Percentiles rank a stretch among this genome's conserved stretches.
Evolutionary conservation across 2,329 filamentous ascomycete genomes (phyloP).

Genomic region (Xylariaceae sp.): DNA sequence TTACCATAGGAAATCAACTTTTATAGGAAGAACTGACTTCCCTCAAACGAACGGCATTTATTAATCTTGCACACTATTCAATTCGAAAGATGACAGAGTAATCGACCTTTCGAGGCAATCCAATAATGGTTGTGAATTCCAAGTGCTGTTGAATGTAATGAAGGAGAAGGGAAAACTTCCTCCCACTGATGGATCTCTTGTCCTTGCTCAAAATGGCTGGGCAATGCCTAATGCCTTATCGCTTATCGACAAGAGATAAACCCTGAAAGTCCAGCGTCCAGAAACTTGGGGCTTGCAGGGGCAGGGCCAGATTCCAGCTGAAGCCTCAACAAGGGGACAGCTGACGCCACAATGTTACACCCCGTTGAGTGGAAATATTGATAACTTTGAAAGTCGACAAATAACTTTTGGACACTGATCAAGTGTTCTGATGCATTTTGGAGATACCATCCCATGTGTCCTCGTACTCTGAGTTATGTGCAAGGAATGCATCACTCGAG

Average conservation of each 20-base stretch:
- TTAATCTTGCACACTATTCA: constrained; percentile 32
- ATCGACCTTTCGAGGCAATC: constrained; percentile 26
- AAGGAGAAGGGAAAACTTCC: constrained; percentile 15
- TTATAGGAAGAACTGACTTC: constrained; percentile 26
- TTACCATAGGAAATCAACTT: constrained; percentile 35
- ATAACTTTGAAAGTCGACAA: too few relatives aligned
- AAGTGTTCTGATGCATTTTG: too few relatives aligned
- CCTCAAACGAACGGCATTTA: constrained; percentile 37
- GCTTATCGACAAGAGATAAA: constrained; percentile 14
- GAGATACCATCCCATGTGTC: too few relatives aligned
- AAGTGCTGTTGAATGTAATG: constrained; percentile 34
- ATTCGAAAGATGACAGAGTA: constrained; percentile 25
- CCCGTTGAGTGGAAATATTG: too few relatives aligned
- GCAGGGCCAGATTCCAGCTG: not conserved
- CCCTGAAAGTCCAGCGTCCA: too few relatives aligned
- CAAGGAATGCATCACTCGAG: too few relatives aligned
- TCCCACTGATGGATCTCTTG: not conserved
- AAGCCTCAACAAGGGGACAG: not conserved
- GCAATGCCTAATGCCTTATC: not conserved
- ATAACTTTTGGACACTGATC: too few relatives aligned
- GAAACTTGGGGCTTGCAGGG: too few relatives aligned
- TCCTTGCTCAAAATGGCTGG: not conserved
- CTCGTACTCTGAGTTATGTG: too few relatives aligned
- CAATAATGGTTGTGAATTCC: constrained; percentile 25
- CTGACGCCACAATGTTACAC: not conserved